Percentiles rank a stretch among this genome's conserved stretches.
These are phyloP conservation scores for Skeletonema costatum DNA, from an alignment of 108 stramenopile species.

Conservation along the genomic window DNA sequence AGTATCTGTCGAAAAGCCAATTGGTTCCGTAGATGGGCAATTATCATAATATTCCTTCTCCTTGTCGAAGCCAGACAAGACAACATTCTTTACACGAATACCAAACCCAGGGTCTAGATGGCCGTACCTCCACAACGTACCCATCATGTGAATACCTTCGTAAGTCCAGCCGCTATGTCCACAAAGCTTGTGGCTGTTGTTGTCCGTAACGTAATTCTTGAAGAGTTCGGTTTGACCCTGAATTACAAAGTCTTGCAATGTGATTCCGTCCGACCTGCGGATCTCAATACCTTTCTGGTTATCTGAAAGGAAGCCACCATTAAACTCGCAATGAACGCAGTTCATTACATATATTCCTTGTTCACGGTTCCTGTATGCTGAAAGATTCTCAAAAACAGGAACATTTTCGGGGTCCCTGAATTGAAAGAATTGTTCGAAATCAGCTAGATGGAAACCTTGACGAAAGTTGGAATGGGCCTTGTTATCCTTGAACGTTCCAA, in stretches of 20 bases:
- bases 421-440: conserved; percentile 37
- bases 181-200: conserved; percentile 24
- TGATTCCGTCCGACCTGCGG: conserved; percentile 10
- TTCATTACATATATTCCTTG: conserved; percentile 40
- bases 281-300: conserved; percentile 35
- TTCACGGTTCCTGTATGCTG: conserved; percentile 35
- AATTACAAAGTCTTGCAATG: conserved; percentile 8
- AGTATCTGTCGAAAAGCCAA: not conserved
- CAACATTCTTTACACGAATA: conserved; percentile 27
- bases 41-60: conserved; percentile 15
- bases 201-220: conserved; percentile 23
- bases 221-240: conserved; percentile 13
- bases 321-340: conserved; percentile 24
- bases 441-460: conserved; percentile 28
- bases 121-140: conserved; percentile 7
- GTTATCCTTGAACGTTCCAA: conserved; percentile 38
- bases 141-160: conserved; percentile 35
- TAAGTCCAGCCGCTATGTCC: conserved; percentile 18
- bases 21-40: conserved; percentile 15
- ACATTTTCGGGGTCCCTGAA: conserved; percentile 25
- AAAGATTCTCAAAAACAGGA: conserved; percentile 31
- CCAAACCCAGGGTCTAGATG: conserved; percentile 14
- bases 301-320: conserved; percentile 33
- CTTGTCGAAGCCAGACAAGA: conserved; percentile 41
- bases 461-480: conserved; percentile 38